Conservation (phyloP, 345 rosid genomes). For the Triadica sebifera region DNA sequence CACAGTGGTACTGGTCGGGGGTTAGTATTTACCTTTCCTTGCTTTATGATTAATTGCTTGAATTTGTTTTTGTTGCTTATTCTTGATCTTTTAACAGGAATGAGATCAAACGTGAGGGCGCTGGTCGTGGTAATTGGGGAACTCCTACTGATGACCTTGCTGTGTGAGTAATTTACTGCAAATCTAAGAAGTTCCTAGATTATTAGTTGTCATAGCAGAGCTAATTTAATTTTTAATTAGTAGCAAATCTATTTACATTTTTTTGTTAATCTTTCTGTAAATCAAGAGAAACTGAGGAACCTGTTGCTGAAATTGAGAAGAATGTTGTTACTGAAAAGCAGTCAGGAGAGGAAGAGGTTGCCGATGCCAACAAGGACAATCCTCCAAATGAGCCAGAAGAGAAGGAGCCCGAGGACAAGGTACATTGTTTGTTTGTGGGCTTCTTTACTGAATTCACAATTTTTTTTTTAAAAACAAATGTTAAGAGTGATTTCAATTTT, state of each 20-base stretch:
- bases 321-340: constrained; percentile 54
- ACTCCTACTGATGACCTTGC: constrained; percentile 67
- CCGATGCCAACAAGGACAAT: constrained; percentile 68
- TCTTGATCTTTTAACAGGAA: constrained; percentile 37
- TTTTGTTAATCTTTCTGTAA: constrained; percentile 14
- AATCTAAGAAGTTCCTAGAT: not conserved
- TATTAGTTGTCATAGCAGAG: too few species aligned
- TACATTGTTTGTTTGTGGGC: constrained; percentile 4
- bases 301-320: constrained; percentile 51
- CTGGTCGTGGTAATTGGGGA: constrained; percentile 99
- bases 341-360: constrained; percentile 55
- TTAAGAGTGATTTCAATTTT: not conserved
- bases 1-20: constrained; percentile 94
- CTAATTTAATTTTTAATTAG: not conserved
- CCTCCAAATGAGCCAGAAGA: constrained; percentile 54
- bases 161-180: constrained; percentile 44
- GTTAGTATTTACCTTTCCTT: constrained; percentile 41
- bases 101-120: constrained; percentile 80
- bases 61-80: not conserved
- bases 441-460: not conserved
- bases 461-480: not conserved
- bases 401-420: constrained; percentile 91
- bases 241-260: not conserved
- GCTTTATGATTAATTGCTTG: not conserved
- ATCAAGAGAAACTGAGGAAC: constrained; percentile 67